phyloP scores from a whole-genome alignment of 192 early-diverging fungal genomes.

The Rhizophagus clarus region DNA sequence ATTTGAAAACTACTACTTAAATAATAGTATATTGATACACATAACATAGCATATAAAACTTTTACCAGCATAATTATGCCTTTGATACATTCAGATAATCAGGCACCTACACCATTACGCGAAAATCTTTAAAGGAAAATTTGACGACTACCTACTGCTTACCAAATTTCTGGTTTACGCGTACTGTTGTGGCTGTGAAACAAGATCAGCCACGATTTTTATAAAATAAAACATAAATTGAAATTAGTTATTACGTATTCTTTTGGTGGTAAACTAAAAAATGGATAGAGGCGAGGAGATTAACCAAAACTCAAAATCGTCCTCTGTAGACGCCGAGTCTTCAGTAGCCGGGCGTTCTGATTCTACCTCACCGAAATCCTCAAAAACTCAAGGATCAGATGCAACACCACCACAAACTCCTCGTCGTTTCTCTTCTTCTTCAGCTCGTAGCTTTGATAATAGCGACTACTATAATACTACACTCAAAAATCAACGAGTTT shows the following conservation, averaged over 20 bases:
- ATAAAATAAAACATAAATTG: not conserved
- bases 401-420: conserved; percentile 4
- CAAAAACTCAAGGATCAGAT: not conserved
- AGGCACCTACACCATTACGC: too few species aligned
- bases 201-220: not conserved
- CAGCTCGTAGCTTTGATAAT: conserved; percentile 26
- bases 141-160: not conserved
- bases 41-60: too few species aligned
- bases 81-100: too few species aligned
- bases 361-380: not conserved
- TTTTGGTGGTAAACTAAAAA: not conserved
- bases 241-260: too few species aligned
- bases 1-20: too few species aligned
- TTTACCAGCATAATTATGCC: too few species aligned
- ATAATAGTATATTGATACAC: too few species aligned
- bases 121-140: too few species aligned
- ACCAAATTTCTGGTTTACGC: not conserved
- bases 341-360: not conserved
- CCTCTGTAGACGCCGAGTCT: not conserved
- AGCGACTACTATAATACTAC: conserved; percentile 14
- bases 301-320: not conserved
- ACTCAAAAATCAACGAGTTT: conserved; percentile 21
- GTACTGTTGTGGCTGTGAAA: not conserved
- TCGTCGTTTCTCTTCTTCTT: conserved; percentile 28
- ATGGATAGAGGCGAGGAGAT: not conserved